phyloP scores from a whole-genome alignment of 306 rosid species.

The Pterocarpus macrocarpus region DNA sequence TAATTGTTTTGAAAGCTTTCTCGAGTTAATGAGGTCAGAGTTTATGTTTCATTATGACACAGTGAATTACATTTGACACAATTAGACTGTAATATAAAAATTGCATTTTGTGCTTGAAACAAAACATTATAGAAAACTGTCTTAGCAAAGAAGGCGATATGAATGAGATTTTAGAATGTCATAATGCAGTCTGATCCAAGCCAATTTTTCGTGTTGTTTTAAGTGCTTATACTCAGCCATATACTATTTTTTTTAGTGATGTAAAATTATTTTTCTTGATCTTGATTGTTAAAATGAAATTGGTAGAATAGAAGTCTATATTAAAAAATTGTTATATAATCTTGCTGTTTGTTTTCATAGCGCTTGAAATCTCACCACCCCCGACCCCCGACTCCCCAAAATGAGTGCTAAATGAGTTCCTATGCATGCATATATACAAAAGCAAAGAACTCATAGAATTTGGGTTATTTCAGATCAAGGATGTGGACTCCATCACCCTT shows the following conservation, averaged over 20 bases:
- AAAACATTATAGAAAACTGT: not conserved
- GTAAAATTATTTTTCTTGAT: conserved; percentile 7
- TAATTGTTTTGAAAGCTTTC: not conserved
- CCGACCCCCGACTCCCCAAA: not conserved
- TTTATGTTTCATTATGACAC: not conserved
- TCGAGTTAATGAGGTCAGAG: not conserved
- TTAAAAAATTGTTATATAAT: not conserved
- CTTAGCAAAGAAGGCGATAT: not conserved
- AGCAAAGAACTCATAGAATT: conserved; percentile 27
- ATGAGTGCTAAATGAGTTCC: not conserved
- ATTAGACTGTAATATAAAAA: not conserved
- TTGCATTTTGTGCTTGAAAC: not conserved
- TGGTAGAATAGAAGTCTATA: conserved; percentile 2
- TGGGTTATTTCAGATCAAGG: conserved; percentile 74
- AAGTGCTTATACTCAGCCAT: not conserved
- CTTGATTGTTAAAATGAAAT: conserved; percentile 11
- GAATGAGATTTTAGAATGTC: conserved; percentile 6
- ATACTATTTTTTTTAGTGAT: not conserved
- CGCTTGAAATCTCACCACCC: not conserved
- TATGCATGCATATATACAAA: conserved; percentile 15
- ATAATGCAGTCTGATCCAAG: not conserved
- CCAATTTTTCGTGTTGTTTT: not conserved
- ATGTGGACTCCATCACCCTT: conserved; percentile 67
- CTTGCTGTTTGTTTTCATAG: conserved; percentile 27
- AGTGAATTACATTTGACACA: not conserved